Percentiles rank a stretch among this genome's conserved stretches.
Evolutionary conservation across 2,329 filamentous ascomycete genomes (phyloP).

Genomic region (Ustulina deusta): DNA sequence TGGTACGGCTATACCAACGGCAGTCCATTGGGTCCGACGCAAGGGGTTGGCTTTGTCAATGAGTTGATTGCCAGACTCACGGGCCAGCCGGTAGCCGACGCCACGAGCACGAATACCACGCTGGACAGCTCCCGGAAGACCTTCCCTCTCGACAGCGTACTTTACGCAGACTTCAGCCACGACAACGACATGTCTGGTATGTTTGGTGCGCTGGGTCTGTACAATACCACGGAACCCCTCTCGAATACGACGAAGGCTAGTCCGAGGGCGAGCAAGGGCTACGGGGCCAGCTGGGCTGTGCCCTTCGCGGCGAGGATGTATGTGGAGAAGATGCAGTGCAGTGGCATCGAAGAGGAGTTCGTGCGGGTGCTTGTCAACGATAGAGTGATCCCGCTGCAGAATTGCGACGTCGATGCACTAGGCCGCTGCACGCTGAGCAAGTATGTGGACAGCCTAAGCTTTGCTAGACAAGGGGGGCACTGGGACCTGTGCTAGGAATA

Average conservation of each 20-base stretch:
- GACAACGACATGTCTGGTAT: slow-evolving; percentile 88
- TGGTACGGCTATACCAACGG: slow-evolving; percentile 86
- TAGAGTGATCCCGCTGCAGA: slow-evolving; percentile 77
- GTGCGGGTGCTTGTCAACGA: slow-evolving; percentile 88
- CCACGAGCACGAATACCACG: slow-evolving; percentile 81
- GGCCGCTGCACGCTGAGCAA: slow-evolving; percentile 77
- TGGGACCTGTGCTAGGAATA: slow-evolving; percentile 74
- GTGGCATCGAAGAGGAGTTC: slow-evolving; percentile 68
- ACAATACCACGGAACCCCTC: slow-evolving; percentile 71
- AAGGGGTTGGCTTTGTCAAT: slow-evolving; percentile 89
- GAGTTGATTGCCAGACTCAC: slow-evolving; percentile 88
- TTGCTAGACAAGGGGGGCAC: slow-evolving; percentile 76
- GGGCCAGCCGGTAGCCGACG: slow-evolving; percentile 73
- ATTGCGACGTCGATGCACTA: slow-evolving; percentile 75
- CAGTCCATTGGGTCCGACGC: slow-evolving; percentile 82
- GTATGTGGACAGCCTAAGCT: slow-evolving; percentile 81
- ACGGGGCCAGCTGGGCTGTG: slow-evolving; percentile 81
- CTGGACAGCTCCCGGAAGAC: slow-evolving; percentile 74
- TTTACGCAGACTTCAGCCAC: slow-evolving; percentile 93
- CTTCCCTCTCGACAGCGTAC: slow-evolving; percentile 75
- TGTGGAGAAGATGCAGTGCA: slow-evolving; percentile 86
- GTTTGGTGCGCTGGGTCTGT: slow-evolving; percentile 81
- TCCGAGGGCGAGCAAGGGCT: slow-evolving; percentile 71
- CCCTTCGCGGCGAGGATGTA: slow-evolving; percentile 86
- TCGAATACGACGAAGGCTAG: slow-evolving; percentile 63